These are phyloP conservation scores for Cubamyces sp. DNA, from an alignment of 768 basidiomycete genomes.

Conservation along the genomic window DNA sequence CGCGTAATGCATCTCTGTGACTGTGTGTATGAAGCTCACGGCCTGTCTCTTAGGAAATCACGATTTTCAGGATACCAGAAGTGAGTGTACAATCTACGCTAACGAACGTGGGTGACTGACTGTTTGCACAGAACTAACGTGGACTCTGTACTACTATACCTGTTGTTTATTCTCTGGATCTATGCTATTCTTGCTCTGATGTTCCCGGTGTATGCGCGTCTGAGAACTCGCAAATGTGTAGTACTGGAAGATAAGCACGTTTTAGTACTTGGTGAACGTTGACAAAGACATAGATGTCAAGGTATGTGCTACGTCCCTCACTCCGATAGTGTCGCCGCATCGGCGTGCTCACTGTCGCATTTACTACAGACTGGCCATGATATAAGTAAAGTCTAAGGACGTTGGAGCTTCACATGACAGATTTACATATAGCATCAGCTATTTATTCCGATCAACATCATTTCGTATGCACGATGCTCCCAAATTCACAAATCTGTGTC, in stretches of 20 bases:
- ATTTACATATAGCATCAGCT: too few species aligned
- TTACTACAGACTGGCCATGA: too few species aligned
- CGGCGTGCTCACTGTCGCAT: too few species aligned
- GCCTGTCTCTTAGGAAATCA: constrained; percentile 65
- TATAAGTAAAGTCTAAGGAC: too few species aligned
- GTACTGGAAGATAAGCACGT: too few species aligned
- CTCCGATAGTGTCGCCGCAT: too few species aligned
- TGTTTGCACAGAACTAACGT: constrained; percentile 39
- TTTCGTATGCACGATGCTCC: too few species aligned
- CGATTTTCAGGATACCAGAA: constrained; percentile 89
- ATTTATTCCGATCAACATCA: too few species aligned
- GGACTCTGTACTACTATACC: constrained; percentile 32
- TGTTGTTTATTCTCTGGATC: constrained; percentile 31
- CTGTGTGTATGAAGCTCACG: neutral
- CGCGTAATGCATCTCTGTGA: neutral
- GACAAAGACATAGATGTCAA: too few species aligned
- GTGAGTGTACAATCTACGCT: constrained; percentile 41
- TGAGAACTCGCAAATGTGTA: neutral
- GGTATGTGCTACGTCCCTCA: too few species aligned
- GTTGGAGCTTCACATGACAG: too few species aligned
- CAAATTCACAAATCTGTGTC: too few species aligned
- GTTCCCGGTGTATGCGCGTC: neutral
- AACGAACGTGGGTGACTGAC: neutral
- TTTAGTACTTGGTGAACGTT: neutral
- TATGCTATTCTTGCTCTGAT: constrained; percentile 11